Percentiles rank a stretch among this genome's conserved stretches.
Conservation (phyloP, 495 filamentous ascomycete genomes). For the Trichoderma orchidacearum region DNA sequence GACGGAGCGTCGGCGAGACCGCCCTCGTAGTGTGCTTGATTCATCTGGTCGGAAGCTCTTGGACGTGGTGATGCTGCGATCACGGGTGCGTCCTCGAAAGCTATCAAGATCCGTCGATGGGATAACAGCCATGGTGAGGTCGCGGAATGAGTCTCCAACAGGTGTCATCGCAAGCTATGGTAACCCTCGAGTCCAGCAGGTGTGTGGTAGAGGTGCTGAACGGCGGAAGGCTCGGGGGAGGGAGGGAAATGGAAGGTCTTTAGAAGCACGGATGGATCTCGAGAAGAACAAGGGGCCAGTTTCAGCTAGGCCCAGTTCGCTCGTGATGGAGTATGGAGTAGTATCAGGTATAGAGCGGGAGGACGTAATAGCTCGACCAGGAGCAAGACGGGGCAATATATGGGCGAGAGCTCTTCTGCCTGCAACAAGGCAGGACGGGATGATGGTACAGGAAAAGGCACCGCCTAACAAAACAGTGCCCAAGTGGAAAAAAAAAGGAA, state of each 20-base stretch:
- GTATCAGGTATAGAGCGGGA: neutral
- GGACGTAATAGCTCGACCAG: neutral
- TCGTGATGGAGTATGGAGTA: neutral
- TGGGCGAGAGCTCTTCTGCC: too few relatives aligned
- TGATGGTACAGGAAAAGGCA: neutral
- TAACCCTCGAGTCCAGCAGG: neutral
- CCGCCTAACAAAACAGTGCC: neutral
- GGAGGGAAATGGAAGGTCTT: neutral
- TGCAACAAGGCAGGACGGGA: neutral
- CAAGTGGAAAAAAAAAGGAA: neutral
- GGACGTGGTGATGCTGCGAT: neutral
- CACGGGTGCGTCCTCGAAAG: neutral
- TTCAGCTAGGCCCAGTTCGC: neutral
- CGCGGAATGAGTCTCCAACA: neutral
- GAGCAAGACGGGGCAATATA: neutral
- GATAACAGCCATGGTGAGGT: neutral
- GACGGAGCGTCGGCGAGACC: neutral
- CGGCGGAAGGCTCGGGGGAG: neutral
- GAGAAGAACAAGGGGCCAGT: neutral
- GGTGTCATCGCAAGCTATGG: neutral
- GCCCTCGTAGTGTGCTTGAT: constrained; percentile 1
- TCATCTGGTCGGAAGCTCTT: neutral
- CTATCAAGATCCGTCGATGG: neutral
- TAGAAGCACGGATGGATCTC: neutral
- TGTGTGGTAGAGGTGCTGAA: neutral